Evolutionary conservation across 352 stramenopile genomes (phyloP).

Genomic region (Phytophthora pinifolia): DNA sequence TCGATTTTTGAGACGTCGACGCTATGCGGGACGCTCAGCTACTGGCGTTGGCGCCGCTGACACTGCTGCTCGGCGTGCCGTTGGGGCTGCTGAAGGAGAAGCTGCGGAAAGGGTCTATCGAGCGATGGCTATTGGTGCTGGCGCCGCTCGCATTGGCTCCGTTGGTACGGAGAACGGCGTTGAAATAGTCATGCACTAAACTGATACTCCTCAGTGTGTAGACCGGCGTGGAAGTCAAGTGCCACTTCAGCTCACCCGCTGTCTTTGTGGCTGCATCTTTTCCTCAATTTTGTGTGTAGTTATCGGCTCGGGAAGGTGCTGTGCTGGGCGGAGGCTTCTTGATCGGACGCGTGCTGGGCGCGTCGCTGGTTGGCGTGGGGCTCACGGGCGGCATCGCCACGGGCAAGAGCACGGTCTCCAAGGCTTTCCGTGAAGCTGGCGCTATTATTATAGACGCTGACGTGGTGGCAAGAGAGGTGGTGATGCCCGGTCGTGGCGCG

Average conservation of each 20-base stretch:
- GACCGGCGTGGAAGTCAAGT: neutral
- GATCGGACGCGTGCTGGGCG: slow-evolving; percentile 44
- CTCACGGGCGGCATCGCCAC: slow-evolving; percentile 85
- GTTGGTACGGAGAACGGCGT: slow-evolving; percentile 33
- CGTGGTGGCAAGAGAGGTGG: slow-evolving; percentile 73
- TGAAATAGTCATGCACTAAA: slow-evolving; percentile 10
- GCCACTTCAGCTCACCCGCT: slow-evolving; percentile 1
- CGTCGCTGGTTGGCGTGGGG: slow-evolving; percentile 69
- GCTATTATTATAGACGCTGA: slow-evolving; percentile 84
- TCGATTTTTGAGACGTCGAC: slow-evolving; percentile 5
- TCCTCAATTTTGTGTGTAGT: slow-evolving; percentile 25
- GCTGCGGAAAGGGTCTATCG: slow-evolving; percentile 36
- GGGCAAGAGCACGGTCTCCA: slow-evolving; percentile 84
- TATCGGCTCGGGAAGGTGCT: slow-evolving; percentile 35
- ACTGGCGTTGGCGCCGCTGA: slow-evolving; percentile 37
- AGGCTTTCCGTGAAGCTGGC: slow-evolving; percentile 50
- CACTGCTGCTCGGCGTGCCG: slow-evolving; percentile 43
- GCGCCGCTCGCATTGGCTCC: slow-evolving; percentile 37
- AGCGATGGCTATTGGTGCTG: slow-evolving; percentile 47
- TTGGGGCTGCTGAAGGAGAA: slow-evolving; percentile 60
- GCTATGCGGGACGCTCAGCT: slow-evolving; percentile 30
- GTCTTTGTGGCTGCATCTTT: neutral
- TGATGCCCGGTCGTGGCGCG: slow-evolving; percentile 67
- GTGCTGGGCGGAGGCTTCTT: slow-evolving; percentile 33
- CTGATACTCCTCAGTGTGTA: slow-evolving; percentile 2